Evolutionary conservation across 108 stramenopile species (phyloP).

Genomic region (Nannochloropsis gaditana): DNA sequence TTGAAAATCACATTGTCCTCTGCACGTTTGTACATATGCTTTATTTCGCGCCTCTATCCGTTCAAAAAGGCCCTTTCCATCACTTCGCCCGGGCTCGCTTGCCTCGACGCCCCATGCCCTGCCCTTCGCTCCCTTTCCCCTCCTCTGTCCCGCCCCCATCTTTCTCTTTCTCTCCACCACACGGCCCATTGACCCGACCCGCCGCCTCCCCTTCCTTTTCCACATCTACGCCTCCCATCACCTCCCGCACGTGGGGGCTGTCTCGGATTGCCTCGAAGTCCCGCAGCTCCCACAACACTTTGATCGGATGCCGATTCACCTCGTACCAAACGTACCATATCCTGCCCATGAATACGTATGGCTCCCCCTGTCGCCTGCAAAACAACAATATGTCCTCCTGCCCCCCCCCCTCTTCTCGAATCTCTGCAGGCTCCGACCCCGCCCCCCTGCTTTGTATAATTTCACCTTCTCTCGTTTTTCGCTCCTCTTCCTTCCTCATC

Average conservation of each 20-base stretch:
- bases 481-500: neutral
- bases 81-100: too few relatives aligned
- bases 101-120: too few relatives aligned
- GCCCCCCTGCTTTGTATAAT: neutral
- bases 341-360: neutral
- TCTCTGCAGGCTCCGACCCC: neutral
- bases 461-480: too few relatives aligned
- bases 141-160: neutral
- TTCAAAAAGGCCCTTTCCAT: too few relatives aligned
- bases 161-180: neutral
- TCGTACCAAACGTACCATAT: constrained; percentile 10
- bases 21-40: too few relatives aligned
- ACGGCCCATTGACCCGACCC: too few relatives aligned
- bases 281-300: constrained; percentile 3
- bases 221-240: neutral
- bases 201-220: neutral
- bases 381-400: neutral
- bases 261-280: neutral
- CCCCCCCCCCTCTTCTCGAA: neutral
- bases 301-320: neutral
- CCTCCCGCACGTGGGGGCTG: neutral
- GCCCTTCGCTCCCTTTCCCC: neutral
- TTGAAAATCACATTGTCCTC: too few relatives aligned
- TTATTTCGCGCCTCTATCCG: too few relatives aligned
- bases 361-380: neutral